Conservation (phyloP, 345 rosid genomes). For the Lagerstroemia speciosa region DNA sequence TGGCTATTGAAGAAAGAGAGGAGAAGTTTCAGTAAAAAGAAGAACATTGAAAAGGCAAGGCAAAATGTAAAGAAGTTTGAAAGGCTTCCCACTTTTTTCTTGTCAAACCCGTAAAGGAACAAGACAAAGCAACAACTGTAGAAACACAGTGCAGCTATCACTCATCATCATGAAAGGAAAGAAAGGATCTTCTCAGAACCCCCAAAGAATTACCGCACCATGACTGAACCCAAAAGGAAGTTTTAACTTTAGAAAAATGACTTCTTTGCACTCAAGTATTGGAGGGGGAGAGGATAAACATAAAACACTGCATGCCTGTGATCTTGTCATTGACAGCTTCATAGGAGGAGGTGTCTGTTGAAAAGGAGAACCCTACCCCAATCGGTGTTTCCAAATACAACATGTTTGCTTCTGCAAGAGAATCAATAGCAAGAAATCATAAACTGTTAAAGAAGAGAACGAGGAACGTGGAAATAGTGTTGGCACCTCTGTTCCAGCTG, state of each 20-base stretch:
- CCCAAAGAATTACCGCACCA: neutral
- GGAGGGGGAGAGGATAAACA: neutral
- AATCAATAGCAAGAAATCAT: conserved; percentile 1
- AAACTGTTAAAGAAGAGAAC: neutral
- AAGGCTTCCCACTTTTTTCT: neutral
- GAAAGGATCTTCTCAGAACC: conserved; percentile 15
- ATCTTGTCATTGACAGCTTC: conserved; percentile 64
- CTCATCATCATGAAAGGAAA: conserved; percentile 1
- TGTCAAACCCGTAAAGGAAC: conserved; percentile 4
- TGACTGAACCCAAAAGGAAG: neutral
- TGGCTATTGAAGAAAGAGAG: conserved; percentile 47
- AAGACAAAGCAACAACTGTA: conserved; percentile 3
- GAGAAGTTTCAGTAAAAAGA: conserved; percentile 24
- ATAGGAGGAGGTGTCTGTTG: conserved; percentile 50
- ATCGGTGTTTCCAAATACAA: conserved; percentile 83
- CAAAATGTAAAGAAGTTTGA: neutral
- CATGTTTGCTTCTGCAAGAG: conserved; percentile 78
- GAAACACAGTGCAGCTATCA: neutral
- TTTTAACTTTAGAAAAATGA: neutral
- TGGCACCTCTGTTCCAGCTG: conserved; percentile 87
- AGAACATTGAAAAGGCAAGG: conserved; percentile 4
- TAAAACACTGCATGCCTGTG: conserved; percentile 51
- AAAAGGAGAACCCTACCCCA: conserved; percentile 97
- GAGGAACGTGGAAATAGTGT: neutral
- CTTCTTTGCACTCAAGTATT: neutral